Evolutionary conservation across 345 rosid genomes (phyloP), one percentile per base, ranked within the genome.

Genomic region (Gossypium sturtianum): DNA sequence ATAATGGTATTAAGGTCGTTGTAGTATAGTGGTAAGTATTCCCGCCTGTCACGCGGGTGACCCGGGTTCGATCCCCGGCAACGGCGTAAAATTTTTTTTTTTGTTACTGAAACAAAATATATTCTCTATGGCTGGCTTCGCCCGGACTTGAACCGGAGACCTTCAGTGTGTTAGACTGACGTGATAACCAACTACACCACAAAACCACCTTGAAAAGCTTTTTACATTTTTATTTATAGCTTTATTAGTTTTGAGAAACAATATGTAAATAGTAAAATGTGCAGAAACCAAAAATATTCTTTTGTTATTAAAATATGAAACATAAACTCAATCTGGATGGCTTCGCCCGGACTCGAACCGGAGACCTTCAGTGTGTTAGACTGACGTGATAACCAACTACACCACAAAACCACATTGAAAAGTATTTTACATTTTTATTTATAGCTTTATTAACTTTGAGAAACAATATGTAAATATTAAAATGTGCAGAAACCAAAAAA

Each of bases 111-210:
- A 27, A 27, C 29, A 27, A 27, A 27, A 3, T 0, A 27, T 27
- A 27, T 27, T 0, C 4, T 0, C 4, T 27, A 0, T 27, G 4
- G 0, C 0, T 93, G 90, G 93, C 94, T 84, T 93, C 97, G 89
- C 94, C 97, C 90, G 91, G 91, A 67, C 68, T 93, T 84, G 94
- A 93, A 93, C 90, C 91, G 88, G 88, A 89, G 93, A 91, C 95
- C 95, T 91, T 90, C 88, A 89, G 90, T 90, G 98, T 90, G 96
- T 91, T 90, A 88, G 92, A 90, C 92, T 91, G 92, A 89, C 93
- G 91, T 91, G 94, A 89, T 93, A 91, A 90, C 96, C 96, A 90
- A 91, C 94, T 90, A 90, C 93, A 93, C 97, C 94, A 91, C 96
- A 88, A 91, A 83, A 90, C 96, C 94, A 2, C 4, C 0, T 29